Base-by-base conservation (phyloP, 2,329 filamentous ascomycete genomes). In the Aspergillus amoenus region DNA sequence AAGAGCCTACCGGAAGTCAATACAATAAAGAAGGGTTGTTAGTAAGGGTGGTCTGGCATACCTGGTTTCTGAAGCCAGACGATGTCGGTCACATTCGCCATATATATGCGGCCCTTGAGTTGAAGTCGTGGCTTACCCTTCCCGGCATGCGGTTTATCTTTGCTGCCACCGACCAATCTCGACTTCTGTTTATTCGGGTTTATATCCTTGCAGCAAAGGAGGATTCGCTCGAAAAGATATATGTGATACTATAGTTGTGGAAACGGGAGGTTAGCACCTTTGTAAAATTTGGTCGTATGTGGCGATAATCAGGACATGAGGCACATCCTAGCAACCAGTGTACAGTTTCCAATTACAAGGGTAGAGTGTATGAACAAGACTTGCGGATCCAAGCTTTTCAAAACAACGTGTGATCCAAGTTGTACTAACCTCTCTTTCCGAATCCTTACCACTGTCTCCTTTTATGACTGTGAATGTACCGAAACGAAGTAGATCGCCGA, bases 71-170 rank as follows among this genome's bases (percentile, higher is more conserved):
- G 87, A 58, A 94, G 81, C 17, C 89, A 93, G 42, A 96, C 81
- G n/a, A 96, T 88, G 73, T 97, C 91, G 40, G 93, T 97, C 54
- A 99, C 93, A 70, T 99, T 99, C 65, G 93, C 92, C 93, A 99
- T 97, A 78, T 97, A 97, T 68, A 99, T 99, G 51, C 94, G 87
- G 40, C 94, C 94, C 76, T 99, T 99, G 30, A 99, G 82, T 75
- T 97, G 93, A 60, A 97, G 81, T 64, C 83, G 84, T 27, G 81
- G 78, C 75, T 93, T 96, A 42, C 88, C 89, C 67, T 85, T 89
- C 73, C 87, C 90, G 57, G 85, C 82, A 15, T 79, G 69, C 17
- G 79, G 88, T 70, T 91, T 93, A 55, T 91, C 90, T 72, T 89
- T 91, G 72, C 74, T 91, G 72, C 74, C 74, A 57, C 76, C 72